Percentiles rank a stretch among this genome's conserved stretches.
These are phyloP conservation scores for Stygiomarasmius scandens DNA, from an alignment of 1,284 basidiomycete genomes.

Conservation along the genomic window DNA sequence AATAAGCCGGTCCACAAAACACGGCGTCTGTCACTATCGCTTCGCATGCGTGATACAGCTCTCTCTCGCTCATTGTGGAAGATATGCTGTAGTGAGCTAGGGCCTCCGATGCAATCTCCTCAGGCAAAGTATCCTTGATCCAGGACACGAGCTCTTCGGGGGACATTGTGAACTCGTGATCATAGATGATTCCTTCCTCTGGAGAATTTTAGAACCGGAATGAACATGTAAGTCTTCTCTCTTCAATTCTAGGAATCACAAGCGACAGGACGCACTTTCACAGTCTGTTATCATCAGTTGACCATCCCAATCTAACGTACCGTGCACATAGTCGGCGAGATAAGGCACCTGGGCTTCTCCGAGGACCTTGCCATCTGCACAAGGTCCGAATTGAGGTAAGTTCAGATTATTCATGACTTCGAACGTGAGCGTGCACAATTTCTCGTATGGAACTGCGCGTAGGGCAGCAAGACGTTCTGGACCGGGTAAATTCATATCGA, in stretches of 20 bases:
- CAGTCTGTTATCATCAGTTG: slow-evolving; percentile 4
- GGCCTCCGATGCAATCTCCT: not conserved
- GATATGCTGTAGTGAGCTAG: not conserved
- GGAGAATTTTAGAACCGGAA: not conserved
- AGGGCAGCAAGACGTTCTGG: slow-evolving; percentile 1
- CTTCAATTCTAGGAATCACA: not conserved
- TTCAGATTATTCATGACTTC: not conserved
- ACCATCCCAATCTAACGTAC: not conserved
- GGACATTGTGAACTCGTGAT: slow-evolving; percentile 1
- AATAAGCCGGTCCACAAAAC: not conserved
- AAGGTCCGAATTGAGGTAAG: not conserved
- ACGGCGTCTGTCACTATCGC: not conserved
- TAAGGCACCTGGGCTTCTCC: not conserved
- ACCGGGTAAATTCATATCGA: slow-evolving; percentile 1
- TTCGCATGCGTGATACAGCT: slow-evolving; percentile 2
- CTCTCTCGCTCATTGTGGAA: not conserved
- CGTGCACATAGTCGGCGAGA: not conserved
- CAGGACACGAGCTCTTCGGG: not conserved
- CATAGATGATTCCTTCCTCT: slow-evolving; percentile 6
- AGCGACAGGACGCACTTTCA: not conserved
- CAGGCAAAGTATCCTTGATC: not conserved
- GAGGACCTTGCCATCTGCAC: not conserved
- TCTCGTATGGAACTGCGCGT: not conserved
- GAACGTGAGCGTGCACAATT: not conserved
- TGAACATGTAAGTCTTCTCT: not conserved